Conservation (phyloP, 2,329 filamentous ascomycete species). For the Botrytis squamosa region DNA sequence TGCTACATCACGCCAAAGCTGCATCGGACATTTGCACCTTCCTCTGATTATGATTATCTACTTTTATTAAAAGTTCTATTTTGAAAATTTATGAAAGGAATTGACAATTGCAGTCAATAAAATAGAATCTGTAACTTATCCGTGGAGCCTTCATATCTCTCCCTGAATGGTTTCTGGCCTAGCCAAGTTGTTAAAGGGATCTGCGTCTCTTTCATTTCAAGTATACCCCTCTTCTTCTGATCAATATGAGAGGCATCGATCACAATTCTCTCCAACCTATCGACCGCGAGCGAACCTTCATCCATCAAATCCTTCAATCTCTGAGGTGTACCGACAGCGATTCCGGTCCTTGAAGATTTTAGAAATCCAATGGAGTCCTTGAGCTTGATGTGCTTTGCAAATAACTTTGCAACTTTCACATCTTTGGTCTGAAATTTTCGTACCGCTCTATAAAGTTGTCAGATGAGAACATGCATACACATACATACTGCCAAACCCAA, state of each 20-base stretch:
- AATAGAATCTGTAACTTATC: constrained; percentile 62
- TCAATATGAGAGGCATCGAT: constrained; percentile 93
- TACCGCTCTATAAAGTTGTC: constrained; percentile 54
- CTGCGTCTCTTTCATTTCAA: constrained; percentile 94
- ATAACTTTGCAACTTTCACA: constrained; percentile 80
- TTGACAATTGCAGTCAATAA: constrained; percentile 47
- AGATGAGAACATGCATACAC: constrained; percentile 16
- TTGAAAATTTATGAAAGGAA: neutral
- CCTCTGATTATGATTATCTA: neutral
- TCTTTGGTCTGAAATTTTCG: constrained; percentile 79
- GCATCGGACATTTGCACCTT: constrained; percentile 5
- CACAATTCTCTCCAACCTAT: constrained; percentile 73
- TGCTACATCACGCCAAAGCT: constrained; percentile 1
- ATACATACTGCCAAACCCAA: neutral
- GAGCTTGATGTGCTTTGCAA: constrained; percentile 97
- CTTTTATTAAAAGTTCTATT: neutral
- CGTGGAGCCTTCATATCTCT: constrained; percentile 59
- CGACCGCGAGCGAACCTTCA: constrained; percentile 69
- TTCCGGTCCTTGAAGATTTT: constrained; percentile 67
- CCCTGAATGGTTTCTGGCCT: constrained; percentile 66
- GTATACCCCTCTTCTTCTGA: constrained; percentile 86
- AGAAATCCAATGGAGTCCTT: constrained; percentile 80
- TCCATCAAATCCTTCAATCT: constrained; percentile 80
- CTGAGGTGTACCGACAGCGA: constrained; percentile 87
- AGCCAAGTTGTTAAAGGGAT: constrained; percentile 76